A percentile compares a stretch with the other conserved stretches of the same genome.
Conservation (phyloP, 2,329 filamentous ascomycete species). For the Periconia macrospinosa region DNA sequence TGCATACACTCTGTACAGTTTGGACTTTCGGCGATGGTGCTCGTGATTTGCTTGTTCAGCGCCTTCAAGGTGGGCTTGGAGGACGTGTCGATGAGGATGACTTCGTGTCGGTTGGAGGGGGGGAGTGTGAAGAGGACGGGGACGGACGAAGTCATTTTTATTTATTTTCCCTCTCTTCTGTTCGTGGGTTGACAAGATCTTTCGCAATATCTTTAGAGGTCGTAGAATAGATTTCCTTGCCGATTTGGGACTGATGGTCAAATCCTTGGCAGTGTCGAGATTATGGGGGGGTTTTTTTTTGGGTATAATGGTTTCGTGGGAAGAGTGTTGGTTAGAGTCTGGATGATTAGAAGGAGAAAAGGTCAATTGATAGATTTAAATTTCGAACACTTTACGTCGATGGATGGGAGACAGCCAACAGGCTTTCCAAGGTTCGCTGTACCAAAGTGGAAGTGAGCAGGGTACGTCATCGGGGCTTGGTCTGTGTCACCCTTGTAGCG, state of each 20-base stretch:
- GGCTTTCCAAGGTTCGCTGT: background rate
- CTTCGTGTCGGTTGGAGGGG: constrained; percentile 35
- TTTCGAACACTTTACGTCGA: background rate
- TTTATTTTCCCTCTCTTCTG: too few species aligned
- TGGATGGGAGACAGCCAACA: background rate
- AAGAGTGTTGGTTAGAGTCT: background rate
- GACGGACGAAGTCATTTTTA: constrained; percentile 12
- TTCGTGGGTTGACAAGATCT: too few species aligned
- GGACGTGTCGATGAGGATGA: constrained; percentile 28
- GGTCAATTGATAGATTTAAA: background rate
- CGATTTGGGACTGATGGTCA: too few species aligned
- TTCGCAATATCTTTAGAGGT: too few species aligned
- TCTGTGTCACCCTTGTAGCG: constrained; percentile 6
- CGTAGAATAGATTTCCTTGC: too few species aligned
- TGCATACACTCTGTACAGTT: constrained; percentile 37
- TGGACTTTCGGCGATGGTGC: constrained; percentile 22
- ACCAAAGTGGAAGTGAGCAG: background rate
- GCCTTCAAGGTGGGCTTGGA: constrained; percentile 28
- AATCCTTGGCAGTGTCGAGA: too few species aligned
- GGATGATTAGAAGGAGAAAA: background rate
- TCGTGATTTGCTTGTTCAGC: constrained; percentile 34
- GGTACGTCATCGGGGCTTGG: constrained; percentile 7
- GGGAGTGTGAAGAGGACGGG: constrained; percentile 40
- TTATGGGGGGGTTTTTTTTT: too few species aligned
- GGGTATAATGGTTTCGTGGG: too few species aligned